Evolutionary conservation across 1,284 basidiomycete species (phyloP), one percentile per base, ranked within the genome.

Genomic region (Microbotryomycetes sp.): DNA sequence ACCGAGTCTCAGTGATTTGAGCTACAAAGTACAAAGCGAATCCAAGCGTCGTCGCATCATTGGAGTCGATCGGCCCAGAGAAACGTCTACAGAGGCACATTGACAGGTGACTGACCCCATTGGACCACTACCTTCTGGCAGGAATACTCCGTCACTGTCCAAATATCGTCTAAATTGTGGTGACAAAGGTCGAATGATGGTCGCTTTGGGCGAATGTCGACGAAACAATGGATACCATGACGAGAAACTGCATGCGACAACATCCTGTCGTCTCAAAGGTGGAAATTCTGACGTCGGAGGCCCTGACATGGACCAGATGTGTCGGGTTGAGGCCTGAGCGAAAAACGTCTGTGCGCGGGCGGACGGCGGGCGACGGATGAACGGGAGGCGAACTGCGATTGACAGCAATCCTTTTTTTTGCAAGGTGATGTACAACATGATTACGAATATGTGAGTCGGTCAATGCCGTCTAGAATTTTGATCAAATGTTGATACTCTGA

Each of bases 191-290:
- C 83, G 82, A 66, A 97, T 84, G 58, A 94, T 77, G 1, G 84
- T 88, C 1, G 89, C 87, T 72, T 85, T 88, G 65, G 91, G 86
- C 47, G 85, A 87, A 48, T 85, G 73, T 22, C 79, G 78, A 25
- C 84, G 79, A 74, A 92, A 93, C 6, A 74, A 75, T 2, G 88
- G 84, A 72, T 92, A 92, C 93, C 93, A 97, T 3, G 83, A 81
- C 2, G 89, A 91, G 72, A 92, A 91, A 65, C 91, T 87, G 70
- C 89, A 89, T 1, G 84, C 79, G 54, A 89, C 80, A 58, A 91
- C 79, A 72, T 86, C 80, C 16, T 77, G 71, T 9, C 74, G 74
- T 0, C 80, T 79, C 48, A 84, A 75, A 0, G 68, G 58, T 4
- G 86, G 86, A 71, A 87, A 86, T 3, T 42, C 12, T 12, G 36